These are phyloP conservation scores for Cystoderma amianthinum DNA, from an alignment of 768 basidiomycete species.

Conservation along the genomic window DNA sequence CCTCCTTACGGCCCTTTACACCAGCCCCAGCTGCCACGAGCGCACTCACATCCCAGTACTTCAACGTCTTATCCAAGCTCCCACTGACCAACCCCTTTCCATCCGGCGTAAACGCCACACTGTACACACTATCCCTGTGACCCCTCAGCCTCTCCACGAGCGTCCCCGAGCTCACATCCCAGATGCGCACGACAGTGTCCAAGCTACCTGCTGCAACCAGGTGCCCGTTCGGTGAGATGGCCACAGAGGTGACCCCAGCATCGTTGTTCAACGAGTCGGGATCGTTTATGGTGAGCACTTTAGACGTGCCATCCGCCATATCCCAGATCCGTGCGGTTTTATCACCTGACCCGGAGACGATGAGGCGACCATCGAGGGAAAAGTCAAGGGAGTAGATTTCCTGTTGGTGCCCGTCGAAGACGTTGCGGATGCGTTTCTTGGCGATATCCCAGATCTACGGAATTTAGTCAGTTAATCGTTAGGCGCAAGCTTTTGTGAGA, in stretches of 20 bases:
- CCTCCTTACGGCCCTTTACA: conserved; percentile 39
- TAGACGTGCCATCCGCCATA: conserved; percentile 20
- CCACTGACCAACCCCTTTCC: conserved; percentile 86
- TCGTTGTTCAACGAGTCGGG: conserved; percentile 33
- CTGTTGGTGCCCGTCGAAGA: conserved; percentile 82
- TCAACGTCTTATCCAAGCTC: conserved; percentile 77
- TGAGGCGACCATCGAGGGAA: conserved; percentile 69
- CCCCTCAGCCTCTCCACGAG: conserved; percentile 68
- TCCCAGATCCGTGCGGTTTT: conserved; percentile 36
- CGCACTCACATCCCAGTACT: conserved; percentile 78
- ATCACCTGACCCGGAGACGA: conserved; percentile 84
- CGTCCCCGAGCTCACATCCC: conserved; percentile 59
- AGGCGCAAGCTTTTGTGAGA: no score
- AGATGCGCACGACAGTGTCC: conserved; percentile 68
- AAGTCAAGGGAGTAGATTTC: conserved; percentile 92
- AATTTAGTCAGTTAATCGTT: conserved; percentile 29
- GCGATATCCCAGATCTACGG: conserved; percentile 83
- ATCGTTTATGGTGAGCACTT: conserved; percentile 32
- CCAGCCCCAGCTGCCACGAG: conserved; percentile 54
- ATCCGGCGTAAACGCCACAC: conserved; percentile 89
- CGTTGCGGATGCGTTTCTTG: conserved; percentile 62
- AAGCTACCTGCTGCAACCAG: conserved; percentile 58
- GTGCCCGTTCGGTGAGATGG: conserved; percentile 66
- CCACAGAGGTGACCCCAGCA: conserved; percentile 67
- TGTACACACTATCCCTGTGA: conserved; percentile 78